Percentiles rank a stretch among this genome's conserved stretches.
Evolutionary conservation across 2,329 filamentous ascomycete genomes (phyloP).

Genomic region (Hansfordia pulvinata): DNA sequence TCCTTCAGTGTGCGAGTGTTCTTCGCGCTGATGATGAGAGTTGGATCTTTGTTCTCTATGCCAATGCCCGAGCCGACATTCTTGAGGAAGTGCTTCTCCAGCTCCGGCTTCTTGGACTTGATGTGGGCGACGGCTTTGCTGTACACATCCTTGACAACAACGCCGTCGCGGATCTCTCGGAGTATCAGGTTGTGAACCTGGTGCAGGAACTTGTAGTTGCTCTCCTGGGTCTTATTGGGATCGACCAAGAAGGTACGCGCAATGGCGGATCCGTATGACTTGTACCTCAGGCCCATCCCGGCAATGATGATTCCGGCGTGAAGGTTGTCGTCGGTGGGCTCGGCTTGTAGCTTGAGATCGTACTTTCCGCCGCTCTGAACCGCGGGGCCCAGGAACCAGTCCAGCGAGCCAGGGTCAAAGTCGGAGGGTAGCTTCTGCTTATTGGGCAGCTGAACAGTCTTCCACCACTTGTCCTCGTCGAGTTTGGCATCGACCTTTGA

Average conservation of each 20-base stretch:
- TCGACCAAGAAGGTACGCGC: conserved; percentile 93
- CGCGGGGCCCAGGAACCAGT: conserved; percentile 84
- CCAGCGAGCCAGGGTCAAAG: conserved; percentile 77
- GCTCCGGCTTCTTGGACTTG: conserved; percentile 81
- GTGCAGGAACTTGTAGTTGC: conserved; percentile 80
- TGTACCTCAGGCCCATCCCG: conserved; percentile 84
- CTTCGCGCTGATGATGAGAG: conserved; percentile 76
- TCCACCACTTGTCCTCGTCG: conserved; percentile 89
- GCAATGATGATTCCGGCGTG: conserved; percentile 91
- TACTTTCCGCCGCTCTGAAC: conserved; percentile 95
- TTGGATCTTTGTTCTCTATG: conserved; percentile 77
- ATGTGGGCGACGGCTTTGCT: conserved; percentile 70
- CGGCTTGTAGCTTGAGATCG: conserved; percentile 68
- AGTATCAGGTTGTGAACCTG: conserved; percentile 80
- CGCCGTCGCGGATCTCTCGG: conserved; percentile 81
- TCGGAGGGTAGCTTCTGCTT: conserved; percentile 69
- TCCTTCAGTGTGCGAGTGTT: conserved; percentile 75
- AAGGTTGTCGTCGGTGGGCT: conserved; percentile 68
- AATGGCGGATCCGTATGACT: conserved; percentile 87
- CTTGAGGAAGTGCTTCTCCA: conserved; percentile 90
- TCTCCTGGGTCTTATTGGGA: conserved; percentile 90
- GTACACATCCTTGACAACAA: conserved; percentile 79
- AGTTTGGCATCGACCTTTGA: conserved; percentile 84
- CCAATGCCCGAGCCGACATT: conserved; percentile 87
- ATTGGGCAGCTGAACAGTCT: conserved; percentile 55